Conservation (phyloP, 768 basidiomycete species). For the Rhodotorula graminis region DNA sequence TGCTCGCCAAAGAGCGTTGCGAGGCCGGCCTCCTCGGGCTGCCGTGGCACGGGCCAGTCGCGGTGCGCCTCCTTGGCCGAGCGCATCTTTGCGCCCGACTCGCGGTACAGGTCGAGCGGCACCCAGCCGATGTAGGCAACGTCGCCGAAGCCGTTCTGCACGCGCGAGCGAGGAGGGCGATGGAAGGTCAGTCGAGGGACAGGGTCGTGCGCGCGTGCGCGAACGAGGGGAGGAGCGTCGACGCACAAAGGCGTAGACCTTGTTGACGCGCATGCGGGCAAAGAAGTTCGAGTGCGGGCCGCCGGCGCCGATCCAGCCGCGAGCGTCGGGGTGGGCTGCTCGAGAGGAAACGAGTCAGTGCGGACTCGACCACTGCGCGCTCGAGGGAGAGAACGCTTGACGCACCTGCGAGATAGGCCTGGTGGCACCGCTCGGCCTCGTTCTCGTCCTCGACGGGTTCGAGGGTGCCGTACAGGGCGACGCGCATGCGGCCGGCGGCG, state of each 20-base stretch:
- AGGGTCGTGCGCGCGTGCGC: too few species aligned
- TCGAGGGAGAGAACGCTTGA: too few species aligned
- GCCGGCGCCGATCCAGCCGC: constrained; percentile 25
- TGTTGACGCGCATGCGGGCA: constrained; percentile 33
- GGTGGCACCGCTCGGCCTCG: constrained; percentile 20
- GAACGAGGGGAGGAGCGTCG: background rate
- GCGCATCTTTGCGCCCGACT: constrained; percentile 22
- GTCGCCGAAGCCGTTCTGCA: constrained; percentile 37
- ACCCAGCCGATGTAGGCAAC: constrained; percentile 41
- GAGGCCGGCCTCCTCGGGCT: constrained; percentile 23
- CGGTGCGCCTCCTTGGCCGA: constrained; percentile 15
- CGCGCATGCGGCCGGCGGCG: constrained; percentile 34
- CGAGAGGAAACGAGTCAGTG: too few species aligned
- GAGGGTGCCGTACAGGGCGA: constrained; percentile 37
- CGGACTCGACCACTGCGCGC: too few species aligned
- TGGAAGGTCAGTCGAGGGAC: background rate
- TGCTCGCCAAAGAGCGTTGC: background rate
- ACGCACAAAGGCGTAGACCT: constrained; percentile 32
- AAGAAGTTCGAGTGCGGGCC: constrained; percentile 37
- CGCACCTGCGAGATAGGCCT: constrained; percentile 29
- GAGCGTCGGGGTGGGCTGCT: constrained; percentile 36
- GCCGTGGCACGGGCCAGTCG: constrained; percentile 30
- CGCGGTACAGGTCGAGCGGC: constrained; percentile 38
- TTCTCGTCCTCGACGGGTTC: constrained; percentile 27
- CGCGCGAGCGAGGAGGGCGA: background rate